phyloP scores from a whole-genome alignment of 1,284 basidiomycete genomes.

The Leccinum holopus region DNA sequence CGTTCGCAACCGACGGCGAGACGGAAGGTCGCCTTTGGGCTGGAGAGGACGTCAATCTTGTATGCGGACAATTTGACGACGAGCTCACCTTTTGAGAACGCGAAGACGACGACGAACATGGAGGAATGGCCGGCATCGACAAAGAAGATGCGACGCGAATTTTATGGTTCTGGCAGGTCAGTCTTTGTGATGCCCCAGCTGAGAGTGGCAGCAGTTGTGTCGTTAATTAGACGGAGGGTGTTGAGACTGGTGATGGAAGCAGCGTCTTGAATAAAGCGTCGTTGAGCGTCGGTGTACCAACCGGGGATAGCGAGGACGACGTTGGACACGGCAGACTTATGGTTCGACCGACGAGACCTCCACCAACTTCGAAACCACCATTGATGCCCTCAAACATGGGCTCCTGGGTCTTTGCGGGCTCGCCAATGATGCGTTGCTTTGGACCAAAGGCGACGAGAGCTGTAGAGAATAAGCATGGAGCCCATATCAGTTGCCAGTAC shows the following conservation, averaged over 20 bases:
- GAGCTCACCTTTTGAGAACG: conserved; percentile 91
- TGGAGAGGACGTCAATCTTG: conserved; percentile 90
- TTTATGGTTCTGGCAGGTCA: background rate
- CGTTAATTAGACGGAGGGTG: background rate
- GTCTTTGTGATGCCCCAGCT: background rate
- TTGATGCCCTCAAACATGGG: conserved; percentile 44
- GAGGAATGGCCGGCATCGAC: conserved; percentile 92
- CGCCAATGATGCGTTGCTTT: conserved; percentile 86
- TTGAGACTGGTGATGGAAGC: conserved; percentile 56
- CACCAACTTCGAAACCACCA: too few species aligned
- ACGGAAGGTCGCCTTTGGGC: conserved; percentile 90
- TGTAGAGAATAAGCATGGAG: conserved; percentile 31
- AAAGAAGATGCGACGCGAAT: conserved; percentile 75
- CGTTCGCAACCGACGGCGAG: conserved; percentile 86
- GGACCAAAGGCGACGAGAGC: conserved; percentile 85
- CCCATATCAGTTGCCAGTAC: too few species aligned
- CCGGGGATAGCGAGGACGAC: conserved; percentile 92
- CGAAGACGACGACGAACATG: conserved; percentile 75
- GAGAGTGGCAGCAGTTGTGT: background rate
- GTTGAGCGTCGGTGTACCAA: conserved; percentile 90
- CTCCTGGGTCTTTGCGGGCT: conserved; percentile 92
- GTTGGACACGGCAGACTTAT: conserved; percentile 34
- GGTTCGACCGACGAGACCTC: conserved; percentile 79
- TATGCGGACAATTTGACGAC: conserved; percentile 56
- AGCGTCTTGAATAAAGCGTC: conserved; percentile 50